Conservation (phyloP, 306 rosid genomes). For the Fragaria nilgerrensis region DNA sequence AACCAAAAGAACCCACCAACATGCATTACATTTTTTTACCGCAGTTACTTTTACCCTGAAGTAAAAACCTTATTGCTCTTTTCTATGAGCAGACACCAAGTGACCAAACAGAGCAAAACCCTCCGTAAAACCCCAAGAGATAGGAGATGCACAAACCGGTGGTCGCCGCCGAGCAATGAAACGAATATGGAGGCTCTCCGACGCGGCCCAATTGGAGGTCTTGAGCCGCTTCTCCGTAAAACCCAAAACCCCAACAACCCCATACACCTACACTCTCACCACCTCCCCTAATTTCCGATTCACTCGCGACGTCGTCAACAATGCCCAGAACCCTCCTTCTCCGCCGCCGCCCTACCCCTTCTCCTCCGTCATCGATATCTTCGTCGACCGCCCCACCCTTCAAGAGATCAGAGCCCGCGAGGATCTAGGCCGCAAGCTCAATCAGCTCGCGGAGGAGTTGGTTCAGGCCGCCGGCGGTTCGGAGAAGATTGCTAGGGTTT, state of each 20-base stretch:
- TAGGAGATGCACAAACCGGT: neutral
- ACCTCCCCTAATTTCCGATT: slow-evolving; percentile 17
- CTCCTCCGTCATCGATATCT: slow-evolving; percentile 23
- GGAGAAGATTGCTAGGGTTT: slow-evolving; percentile 24
- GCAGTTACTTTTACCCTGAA: neutral
- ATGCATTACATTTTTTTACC: neutral
- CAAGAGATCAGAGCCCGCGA: neutral
- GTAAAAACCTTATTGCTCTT: neutral
- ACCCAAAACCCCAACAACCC: slow-evolving; percentile 11
- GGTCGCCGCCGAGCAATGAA: slow-evolving; percentile 39
- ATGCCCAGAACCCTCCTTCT: slow-evolving; percentile 15
- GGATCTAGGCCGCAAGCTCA: slow-evolving; percentile 21
- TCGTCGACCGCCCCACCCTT: slow-evolving; percentile 6
- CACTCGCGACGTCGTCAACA: slow-evolving; percentile 27
- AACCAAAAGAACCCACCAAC: too few relatives aligned
- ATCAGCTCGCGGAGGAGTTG: slow-evolving; percentile 33
- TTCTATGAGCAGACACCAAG: neutral
- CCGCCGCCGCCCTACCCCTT: neutral
- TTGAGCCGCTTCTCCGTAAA: slow-evolving; percentile 25
- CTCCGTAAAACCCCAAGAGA: slow-evolving; percentile 27
- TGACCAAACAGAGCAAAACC: neutral
- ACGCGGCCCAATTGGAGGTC: slow-evolving; percentile 36
- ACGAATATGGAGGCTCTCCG: slow-evolving; percentile 51
- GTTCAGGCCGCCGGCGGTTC: slow-evolving; percentile 26
- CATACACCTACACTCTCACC: slow-evolving; percentile 15